Evolutionary conservation across 2,329 filamentous ascomycete genomes (phyloP).

Genomic region (Penicillium sp.): DNA sequence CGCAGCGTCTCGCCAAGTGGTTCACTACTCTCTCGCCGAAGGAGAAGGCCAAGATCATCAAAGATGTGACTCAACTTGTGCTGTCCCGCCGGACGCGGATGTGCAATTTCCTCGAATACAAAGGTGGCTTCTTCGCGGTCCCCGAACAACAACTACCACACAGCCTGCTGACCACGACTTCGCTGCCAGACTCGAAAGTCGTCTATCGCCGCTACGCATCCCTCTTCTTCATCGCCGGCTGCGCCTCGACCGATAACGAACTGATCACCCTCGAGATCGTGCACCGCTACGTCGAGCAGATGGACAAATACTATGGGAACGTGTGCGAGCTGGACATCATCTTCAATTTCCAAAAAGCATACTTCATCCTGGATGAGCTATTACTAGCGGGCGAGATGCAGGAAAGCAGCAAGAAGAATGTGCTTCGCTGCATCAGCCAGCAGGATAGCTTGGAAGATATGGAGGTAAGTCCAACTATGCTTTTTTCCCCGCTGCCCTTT

Average conservation of each 20-base stretch:
- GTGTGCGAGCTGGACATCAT: conserved; percentile 99
- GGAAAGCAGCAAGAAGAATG: conserved; percentile 99
- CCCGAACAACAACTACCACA: neutral
- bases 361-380: conserved; percentile 97
- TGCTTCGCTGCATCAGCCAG: conserved; percentile 91
- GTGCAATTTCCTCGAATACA: conserved; percentile 99
- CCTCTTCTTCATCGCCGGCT: conserved; percentile 98
- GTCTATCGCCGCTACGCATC: conserved; percentile 98
- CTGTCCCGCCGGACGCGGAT: conserved; percentile 94
- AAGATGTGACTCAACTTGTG: conserved; percentile 97
- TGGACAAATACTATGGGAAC: conserved; percentile 99
- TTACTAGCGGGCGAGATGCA: conserved; percentile 94
- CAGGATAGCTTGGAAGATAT: conserved; percentile 98
- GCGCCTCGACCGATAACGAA: conserved; percentile 96
- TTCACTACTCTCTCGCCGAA: conserved; percentile 96
- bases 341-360: conserved; percentile 99
- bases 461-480: conserved; percentile 72
- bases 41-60: conserved; percentile 99
- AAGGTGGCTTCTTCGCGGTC: conserved; percentile 62
- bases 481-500: conserved; percentile 4
- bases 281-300: conserved; percentile 98
- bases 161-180: conserved; percentile 3
- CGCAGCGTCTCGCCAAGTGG: conserved; percentile 96
- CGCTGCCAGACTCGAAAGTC: conserved; percentile 81
- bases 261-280: conserved; percentile 98